Percentiles rank a stretch among this genome's conserved stretches.
phyloP scores from a whole-genome alignment of 31 red algal species.

The Asparagopsis taxiformis region DNA sequence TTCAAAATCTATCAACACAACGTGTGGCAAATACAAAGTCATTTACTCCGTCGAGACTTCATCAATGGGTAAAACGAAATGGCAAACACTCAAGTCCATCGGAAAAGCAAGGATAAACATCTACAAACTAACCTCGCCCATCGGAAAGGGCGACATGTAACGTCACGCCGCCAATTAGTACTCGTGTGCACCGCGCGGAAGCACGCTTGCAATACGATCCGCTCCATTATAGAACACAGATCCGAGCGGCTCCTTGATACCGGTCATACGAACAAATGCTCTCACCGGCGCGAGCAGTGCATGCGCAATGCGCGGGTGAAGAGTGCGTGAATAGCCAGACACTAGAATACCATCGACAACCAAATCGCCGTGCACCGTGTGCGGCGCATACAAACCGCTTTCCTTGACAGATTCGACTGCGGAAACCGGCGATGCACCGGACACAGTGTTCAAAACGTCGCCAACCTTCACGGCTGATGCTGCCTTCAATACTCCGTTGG shows the following conservation, averaged over 20 bases:
- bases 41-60: too few relatives aligned
- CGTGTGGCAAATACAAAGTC: too few relatives aligned
- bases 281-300: constrained; percentile 42
- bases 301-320: constrained; percentile 32
- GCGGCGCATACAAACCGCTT: constrained; percentile 21
- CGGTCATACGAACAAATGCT: background rate
- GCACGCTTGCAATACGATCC: background rate
- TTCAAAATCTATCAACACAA: too few relatives aligned
- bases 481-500: constrained; percentile 7
- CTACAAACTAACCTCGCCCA: too few relatives aligned
- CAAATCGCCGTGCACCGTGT: constrained; percentile 47
- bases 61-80: too few relatives aligned
- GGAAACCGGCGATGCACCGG: background rate
- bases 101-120: too few relatives aligned
- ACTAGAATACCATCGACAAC: constrained; percentile 41
- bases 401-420: background rate
- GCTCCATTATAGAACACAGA: constrained; percentile 19
- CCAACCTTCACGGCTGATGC: constrained; percentile 12
- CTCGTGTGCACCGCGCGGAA: too few relatives aligned
- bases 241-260: constrained; percentile 19
- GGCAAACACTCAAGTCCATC: too few relatives aligned
- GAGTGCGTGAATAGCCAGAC: constrained; percentile 13
- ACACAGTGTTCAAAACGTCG: constrained; percentile 8
- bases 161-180: too few relatives aligned
- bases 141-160: too few relatives aligned